Evolutionary conservation across 2,329 filamentous ascomycete genomes (phyloP).

Genomic region (Acrocalymma vagum): DNA sequence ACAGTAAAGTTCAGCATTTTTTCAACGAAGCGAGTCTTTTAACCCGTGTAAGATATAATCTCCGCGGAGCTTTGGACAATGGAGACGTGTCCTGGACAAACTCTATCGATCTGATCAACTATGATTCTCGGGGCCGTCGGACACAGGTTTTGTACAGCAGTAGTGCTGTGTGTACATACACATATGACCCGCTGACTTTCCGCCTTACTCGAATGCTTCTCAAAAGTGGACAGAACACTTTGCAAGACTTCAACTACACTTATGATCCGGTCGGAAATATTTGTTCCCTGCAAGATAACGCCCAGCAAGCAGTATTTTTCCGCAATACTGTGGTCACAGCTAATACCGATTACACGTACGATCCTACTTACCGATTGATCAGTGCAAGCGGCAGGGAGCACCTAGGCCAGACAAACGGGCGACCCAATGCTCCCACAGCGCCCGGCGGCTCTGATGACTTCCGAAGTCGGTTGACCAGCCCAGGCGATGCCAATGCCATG

Average conservation of each 20-base stretch:
- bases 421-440: neutral
- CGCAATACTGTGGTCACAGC: constrained; percentile 21
- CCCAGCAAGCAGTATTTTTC: constrained; percentile 30
- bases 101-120: no score
- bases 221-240: neutral
- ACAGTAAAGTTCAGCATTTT: no score
- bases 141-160: no score
- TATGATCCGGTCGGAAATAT: constrained; percentile 26
- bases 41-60: no score
- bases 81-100: no score
- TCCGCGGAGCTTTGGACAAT: no score
- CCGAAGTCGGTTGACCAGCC: neutral
- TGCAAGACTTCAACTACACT: constrained; percentile 24
- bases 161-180: no score
- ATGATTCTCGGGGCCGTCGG: no score
- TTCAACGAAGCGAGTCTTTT: no score
- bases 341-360: constrained; percentile 9
- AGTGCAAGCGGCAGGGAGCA: constrained; percentile 12
- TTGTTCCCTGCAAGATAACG: constrained; percentile 20
- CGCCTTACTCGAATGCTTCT: no score
- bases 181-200: no score
- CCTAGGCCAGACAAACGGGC: constrained; percentile 4
- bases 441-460: neutral
- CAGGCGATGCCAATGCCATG: constrained; percentile 2
- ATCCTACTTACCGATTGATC: constrained; percentile 11